Percentiles rank a stretch among this genome's conserved stretches.
Evolutionary conservation across 805 yeast genomes (phyloP).

Genomic region (Wickerhamomyces rabaulensis): DNA sequence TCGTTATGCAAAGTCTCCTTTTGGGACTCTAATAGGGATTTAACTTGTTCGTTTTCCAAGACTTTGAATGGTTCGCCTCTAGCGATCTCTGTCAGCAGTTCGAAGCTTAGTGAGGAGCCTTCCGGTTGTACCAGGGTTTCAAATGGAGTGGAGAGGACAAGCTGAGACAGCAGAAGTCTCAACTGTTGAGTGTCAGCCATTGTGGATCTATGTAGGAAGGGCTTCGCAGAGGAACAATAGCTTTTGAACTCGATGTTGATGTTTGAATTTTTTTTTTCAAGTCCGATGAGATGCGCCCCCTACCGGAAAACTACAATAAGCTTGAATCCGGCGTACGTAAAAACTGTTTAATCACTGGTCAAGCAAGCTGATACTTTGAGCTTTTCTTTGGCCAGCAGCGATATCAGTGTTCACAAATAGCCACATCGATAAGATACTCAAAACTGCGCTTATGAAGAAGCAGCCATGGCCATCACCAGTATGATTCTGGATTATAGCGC

Average conservation of each 20-base stretch:
- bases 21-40: not conserved
- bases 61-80: slow-evolving; percentile 20
- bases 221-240: not conserved
- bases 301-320: not conserved
- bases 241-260: not conserved
- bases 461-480: not conserved
- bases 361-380: not conserved
- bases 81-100: slow-evolving; percentile 9
- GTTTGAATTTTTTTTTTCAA: not conserved
- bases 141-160: slow-evolving; percentile 8
- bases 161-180: slow-evolving; percentile 6
- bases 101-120: slow-evolving; percentile 8
- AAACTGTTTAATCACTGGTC: not conserved
- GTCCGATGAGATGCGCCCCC: not conserved
- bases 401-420: not conserved
- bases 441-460: not conserved
- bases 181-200: not conserved
- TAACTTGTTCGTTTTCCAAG: slow-evolving; percentile 4
- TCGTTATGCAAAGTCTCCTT: not conserved
- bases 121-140: slow-evolving; percentile 7
- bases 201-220: not conserved
- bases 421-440: not conserved
- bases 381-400: not conserved
- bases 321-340: too few species aligned
- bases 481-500: not conserved